Evolutionary conservation across 257 asterid genomes (phyloP), one percentile per base, ranked within the genome.

Genomic region (Penstemon newberryi): DNA sequence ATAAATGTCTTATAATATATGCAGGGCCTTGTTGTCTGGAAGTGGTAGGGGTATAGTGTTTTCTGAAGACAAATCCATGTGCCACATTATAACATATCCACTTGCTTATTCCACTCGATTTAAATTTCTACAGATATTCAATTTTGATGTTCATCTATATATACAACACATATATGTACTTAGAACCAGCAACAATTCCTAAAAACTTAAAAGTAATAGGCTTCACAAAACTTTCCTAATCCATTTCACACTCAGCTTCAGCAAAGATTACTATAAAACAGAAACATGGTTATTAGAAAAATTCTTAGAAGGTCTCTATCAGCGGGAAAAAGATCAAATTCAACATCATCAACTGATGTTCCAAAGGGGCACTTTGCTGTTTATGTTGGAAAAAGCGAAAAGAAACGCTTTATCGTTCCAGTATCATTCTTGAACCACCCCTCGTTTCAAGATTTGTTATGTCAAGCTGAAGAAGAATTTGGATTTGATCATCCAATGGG

Each of bases 401-500:
- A 51, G 65, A 77, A 56, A 53, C 64, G 44, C 4, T 33, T 38
- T 47, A 51, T 69, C 50, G 49, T 78, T 6, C 79, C 83, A 0
- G 4, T 78, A 19, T 62, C 75, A 5, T 77, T 38, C 8, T 58
- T 80, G 42, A 77, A 65, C 60, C 68, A 77, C 4, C 74, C 80
- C 36, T 38, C 49, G 6, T 77, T 77, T 50, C 80, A 80, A 44
- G 64, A 67, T 13, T 43, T 70, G 33, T 66, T 77, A 15, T 56
- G 61, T 56, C 43, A 44, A 33, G 74, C 75, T 39, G 73, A 76
- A 42, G 70, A 72, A 55, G 84, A 80, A 70, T 77, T 70, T 19
- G 82, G 85, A 4, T 80, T 70, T 61, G 64, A 77, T 60, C 80
- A 80, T 68, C 70, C 76, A 18, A 78, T 70, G 74, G 79, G 80